These are phyloP conservation scores for Colletotrichum sp. DNA, from an alignment of 2,329 filamentous ascomycete genomes.

Conservation along the genomic window DNA sequence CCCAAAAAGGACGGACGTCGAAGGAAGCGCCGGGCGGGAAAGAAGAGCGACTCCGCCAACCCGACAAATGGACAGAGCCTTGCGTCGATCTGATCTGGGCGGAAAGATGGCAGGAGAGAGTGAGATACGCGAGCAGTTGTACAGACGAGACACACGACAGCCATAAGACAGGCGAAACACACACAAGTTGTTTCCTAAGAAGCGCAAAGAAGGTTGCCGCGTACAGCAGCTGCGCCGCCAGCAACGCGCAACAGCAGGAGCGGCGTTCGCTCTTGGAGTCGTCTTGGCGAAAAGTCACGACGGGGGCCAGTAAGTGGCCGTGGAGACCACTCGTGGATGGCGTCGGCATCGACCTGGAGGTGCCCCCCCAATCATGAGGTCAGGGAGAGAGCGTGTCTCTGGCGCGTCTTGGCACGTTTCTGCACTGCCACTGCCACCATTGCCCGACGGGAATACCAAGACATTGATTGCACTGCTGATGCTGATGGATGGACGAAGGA, in stretches of 20 bases:
- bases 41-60: not conserved
- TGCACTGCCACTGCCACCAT: slow-evolving; percentile 8
- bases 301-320: not conserved
- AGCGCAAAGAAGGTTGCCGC: not conserved
- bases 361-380: not conserved
- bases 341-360: not conserved
- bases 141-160: not conserved
- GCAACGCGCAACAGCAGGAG: slow-evolving; percentile 7
- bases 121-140: not conserved
- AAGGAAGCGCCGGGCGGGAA: not conserved
- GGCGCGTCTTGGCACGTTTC: slow-evolving; percentile 3
- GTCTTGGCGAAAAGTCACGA: slow-evolving; percentile 17
- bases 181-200: not conserved
- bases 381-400: not conserved
- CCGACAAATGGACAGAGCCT: not conserved
- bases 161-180: not conserved
- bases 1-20: not conserved
- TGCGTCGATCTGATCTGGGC: not conserved
- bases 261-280: not conserved
- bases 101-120: not conserved
- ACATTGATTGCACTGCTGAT: not conserved
- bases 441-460: not conserved
- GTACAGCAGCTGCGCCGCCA: slow-evolving; percentile 7
- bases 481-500: not conserved
- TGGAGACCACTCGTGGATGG: not conserved